These are phyloP conservation scores for Gossypium aridum DNA, from an alignment of 441 rosid species.

Conservation along the genomic window DNA sequence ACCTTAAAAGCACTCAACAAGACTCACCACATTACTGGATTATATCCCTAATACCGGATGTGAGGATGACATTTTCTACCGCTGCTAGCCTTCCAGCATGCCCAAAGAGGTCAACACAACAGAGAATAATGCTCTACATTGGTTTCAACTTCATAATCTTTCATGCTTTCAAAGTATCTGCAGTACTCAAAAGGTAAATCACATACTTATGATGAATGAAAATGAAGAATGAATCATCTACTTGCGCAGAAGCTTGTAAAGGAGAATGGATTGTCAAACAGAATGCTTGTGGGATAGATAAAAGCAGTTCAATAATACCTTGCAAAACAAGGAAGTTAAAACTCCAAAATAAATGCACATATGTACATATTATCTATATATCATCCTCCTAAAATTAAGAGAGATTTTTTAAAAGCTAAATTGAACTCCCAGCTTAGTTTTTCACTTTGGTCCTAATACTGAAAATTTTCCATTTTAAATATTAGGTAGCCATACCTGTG, in stretches of 20 bases:
- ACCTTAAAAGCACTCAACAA: slow-evolving; percentile 36
- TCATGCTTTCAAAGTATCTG: slow-evolving; percentile 28
- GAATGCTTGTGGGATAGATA: background rate
- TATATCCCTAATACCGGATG: slow-evolving; percentile 23
- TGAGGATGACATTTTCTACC: slow-evolving; percentile 25
- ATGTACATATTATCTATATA: background rate
- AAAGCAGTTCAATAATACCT: background rate
- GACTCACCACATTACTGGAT: slow-evolving; percentile 35
- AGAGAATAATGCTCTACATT: slow-evolving; percentile 31
- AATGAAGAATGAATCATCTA: background rate
- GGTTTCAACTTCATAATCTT: slow-evolving; percentile 15
- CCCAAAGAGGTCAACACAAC: slow-evolving; percentile 31
- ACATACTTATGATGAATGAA: background rate
- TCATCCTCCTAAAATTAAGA: background rate
- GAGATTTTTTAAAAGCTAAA: background rate
- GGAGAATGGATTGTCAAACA: background rate
- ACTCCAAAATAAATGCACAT: background rate
- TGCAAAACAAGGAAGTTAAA: background rate
- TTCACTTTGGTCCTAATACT: background rate
- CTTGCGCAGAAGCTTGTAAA: background rate
- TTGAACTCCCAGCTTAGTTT: background rate
- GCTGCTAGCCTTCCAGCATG: slow-evolving; percentile 31
- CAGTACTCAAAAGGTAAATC: background rate
- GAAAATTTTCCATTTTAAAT: background rate
- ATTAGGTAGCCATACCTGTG: background rate